Percentiles rank a stretch among this genome's conserved stretches.
These are phyloP conservation scores for Fusarium veterinarium DNA, from an alignment of 2,329 filamentous ascomycete genomes.

Conservation along the genomic window DNA sequence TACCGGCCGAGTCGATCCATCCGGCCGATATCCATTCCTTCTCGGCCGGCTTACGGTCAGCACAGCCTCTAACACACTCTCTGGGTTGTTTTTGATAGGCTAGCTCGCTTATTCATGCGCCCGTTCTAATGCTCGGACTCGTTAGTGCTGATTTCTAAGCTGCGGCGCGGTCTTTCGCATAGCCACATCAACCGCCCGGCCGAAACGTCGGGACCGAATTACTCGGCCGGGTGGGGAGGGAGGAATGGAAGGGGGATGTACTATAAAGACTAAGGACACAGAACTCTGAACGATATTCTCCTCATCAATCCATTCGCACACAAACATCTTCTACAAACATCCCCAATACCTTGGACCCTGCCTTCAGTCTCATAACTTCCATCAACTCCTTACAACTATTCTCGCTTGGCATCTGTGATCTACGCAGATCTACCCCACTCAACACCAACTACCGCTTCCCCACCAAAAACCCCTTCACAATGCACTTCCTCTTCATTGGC, in stretches of 20 bases:
- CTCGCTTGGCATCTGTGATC: background rate
- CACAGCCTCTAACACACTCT: background rate
- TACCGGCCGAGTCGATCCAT: constrained; percentile 4
- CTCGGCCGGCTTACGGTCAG: background rate
- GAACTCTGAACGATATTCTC: accelerated
- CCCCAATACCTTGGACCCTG: background rate
- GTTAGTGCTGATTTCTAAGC: constrained; percentile 17
- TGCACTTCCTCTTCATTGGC: constrained; percentile 32
- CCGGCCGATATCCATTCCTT: background rate
- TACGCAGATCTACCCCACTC: background rate
- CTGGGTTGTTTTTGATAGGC: background rate
- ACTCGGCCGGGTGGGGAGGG: constrained; percentile 3
- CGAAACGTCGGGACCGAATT: accelerated
- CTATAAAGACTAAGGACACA: constrained; percentile 18
- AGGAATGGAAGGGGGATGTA: accelerated
- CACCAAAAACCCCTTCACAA: background rate
- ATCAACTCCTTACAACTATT: accelerated
- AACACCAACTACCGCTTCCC: background rate
- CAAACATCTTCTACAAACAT: accelerated
- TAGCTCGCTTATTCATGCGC: background rate
- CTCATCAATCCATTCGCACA: background rate
- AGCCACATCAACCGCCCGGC: background rate
- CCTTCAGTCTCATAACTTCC: background rate
- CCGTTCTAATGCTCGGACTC: background rate
- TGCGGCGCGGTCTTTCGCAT: background rate